A percentile compares a stretch with the other conserved stretches of the same genome.
These are phyloP conservation scores for Crithidia bombi DNA, from an alignment of 208 protist species.

Conservation along the genomic window DNA sequence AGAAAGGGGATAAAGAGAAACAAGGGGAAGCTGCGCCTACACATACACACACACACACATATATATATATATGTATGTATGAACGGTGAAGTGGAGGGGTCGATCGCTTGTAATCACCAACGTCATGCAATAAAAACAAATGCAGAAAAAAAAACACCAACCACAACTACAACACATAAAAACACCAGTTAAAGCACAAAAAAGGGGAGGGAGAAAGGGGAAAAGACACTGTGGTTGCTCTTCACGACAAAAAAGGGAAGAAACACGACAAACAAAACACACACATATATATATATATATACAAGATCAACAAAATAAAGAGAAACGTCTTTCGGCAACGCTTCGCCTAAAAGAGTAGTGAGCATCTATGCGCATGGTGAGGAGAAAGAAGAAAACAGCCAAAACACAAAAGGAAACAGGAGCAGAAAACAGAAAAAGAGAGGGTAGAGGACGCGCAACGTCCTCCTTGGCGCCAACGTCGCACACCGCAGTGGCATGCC, in stretches of 20 bases:
- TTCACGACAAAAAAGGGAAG: conserved; percentile 4
- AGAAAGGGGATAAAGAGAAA: conserved; percentile 8
- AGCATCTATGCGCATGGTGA: not conserved
- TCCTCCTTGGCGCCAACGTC: not conserved
- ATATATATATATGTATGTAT: no score
- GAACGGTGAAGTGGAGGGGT: no score
- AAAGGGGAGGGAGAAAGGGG: conserved; percentile 7
- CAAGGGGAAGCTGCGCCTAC: no score
- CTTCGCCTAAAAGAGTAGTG: not conserved
- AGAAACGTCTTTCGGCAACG: not conserved
- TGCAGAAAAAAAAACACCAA: conserved; percentile 5
- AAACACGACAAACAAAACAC: not conserved
- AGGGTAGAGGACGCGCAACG: not conserved
- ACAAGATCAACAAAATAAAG: not conserved
- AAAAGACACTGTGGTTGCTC: conserved; percentile 3
- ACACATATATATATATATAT: not conserved
- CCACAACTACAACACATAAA: not conserved
- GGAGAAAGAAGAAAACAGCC: not conserved
- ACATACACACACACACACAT: no score
- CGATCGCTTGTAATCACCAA: no score
- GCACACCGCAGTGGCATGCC: not conserved
- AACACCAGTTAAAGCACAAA: not conserved
- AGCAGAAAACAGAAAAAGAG: not conserved
- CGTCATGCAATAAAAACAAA: not conserved
- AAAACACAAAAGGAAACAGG: not conserved